Percentiles rank a stretch among this genome's conserved stretches.
Conservation (phyloP, 306 rosid genomes). For the Vicia villosa region DNA sequence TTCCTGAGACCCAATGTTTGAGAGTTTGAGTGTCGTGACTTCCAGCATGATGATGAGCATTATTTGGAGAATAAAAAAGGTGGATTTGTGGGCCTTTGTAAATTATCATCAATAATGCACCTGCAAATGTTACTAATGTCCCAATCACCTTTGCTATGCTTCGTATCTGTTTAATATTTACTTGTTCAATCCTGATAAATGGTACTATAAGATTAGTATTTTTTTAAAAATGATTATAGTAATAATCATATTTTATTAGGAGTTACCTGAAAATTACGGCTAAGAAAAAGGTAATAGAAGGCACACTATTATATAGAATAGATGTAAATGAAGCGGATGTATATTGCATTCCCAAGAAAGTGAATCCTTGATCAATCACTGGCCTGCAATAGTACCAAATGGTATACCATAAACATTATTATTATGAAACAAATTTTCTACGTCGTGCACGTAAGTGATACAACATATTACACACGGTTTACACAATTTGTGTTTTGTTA, state of each 20-base stretch:
- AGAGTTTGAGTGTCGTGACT: constrained; percentile 22
- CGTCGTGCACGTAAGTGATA: not conserved
- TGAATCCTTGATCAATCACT: constrained; percentile 70
- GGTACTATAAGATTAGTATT: no score
- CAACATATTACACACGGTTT: not conserved
- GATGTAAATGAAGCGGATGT: constrained; percentile 78
- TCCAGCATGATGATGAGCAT: constrained; percentile 6
- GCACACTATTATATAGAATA: constrained; percentile 68
- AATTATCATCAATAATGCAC: constrained; percentile 64
- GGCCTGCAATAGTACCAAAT: constrained; percentile 49
- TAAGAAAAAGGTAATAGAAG: constrained; percentile 66
- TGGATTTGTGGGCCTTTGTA: constrained; percentile 73
- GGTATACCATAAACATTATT: not conserved
- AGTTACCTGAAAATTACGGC: constrained; percentile 59
- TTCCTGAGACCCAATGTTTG: constrained; percentile 43
- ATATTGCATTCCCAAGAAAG: constrained; percentile 66
- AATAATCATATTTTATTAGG: no score
- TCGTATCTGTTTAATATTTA: constrained; percentile 50
- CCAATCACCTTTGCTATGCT: constrained; percentile 71
- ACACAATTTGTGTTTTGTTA: not conserved
- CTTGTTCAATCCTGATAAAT: constrained; percentile 37
- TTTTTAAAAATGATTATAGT: no score
- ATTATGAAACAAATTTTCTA: not conserved
- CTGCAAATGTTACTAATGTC: constrained; percentile 57
- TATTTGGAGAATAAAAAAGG: constrained; percentile 41